phyloP scores from a whole-genome alignment of 1,284 basidiomycete genomes.

The Apiotrichum siamense region DNA sequence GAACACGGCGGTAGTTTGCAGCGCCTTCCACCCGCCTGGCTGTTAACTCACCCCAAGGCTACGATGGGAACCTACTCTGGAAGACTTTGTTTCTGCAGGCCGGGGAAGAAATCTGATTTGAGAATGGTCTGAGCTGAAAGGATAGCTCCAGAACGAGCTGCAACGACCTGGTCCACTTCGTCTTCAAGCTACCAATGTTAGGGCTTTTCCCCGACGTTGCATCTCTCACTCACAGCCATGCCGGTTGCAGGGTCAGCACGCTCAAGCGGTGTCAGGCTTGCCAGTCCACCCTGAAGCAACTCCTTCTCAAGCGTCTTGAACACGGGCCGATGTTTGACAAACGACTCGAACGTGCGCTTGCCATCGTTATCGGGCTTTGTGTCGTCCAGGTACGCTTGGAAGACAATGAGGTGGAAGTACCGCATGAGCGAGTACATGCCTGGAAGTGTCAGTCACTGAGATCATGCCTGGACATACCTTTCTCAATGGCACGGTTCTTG shows the following conservation, averaged over 20 bases:
- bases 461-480: constrained; percentile 52
- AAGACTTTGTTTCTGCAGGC: constrained; percentile 88
- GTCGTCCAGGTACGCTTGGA: constrained; percentile 89
- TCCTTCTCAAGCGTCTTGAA: constrained; percentile 96
- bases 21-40: constrained; percentile 81
- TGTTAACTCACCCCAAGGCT: background rate
- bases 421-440: constrained; percentile 74
- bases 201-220: background rate
- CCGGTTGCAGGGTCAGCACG: constrained; percentile 65
- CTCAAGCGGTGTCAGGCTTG: constrained; percentile 78
- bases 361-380: constrained; percentile 71
- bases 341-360: constrained; percentile 71
- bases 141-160: constrained; percentile 76
- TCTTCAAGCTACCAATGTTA: constrained; percentile 54
- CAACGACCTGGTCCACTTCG: constrained; percentile 77
- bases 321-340: constrained; percentile 76
- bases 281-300: constrained; percentile 67
- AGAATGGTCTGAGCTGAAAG: constrained; percentile 69
- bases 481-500: constrained; percentile 61
- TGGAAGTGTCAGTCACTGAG: constrained; percentile 34
- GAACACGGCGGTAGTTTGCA: constrained; percentile 80
- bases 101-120: constrained; percentile 95
- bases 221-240: constrained; percentile 56
- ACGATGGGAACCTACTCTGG: constrained; percentile 83
- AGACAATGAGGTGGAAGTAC: constrained; percentile 88